phyloP scores from a whole-genome alignment of 768 basidiomycete species.

The Xerocomus brunneocitrinus region DNA sequence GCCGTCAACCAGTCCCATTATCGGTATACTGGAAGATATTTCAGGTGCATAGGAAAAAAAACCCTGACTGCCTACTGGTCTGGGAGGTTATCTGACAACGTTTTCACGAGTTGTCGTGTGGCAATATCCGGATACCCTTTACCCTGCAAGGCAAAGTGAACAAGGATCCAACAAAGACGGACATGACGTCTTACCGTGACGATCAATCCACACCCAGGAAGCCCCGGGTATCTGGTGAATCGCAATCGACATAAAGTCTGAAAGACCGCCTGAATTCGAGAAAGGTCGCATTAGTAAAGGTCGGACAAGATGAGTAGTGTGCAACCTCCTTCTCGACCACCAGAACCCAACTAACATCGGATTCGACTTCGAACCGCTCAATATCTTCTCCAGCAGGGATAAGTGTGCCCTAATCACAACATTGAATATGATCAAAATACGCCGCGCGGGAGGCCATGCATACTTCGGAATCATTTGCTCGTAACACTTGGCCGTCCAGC shows the following conservation, averaged over 20 bases:
- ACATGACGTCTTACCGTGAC: conserved; percentile 56
- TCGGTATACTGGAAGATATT: conserved; percentile 53
- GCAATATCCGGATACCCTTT: conserved; percentile 97
- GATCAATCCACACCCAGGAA: conserved; percentile 65
- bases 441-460: background rate
- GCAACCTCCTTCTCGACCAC: conserved; percentile 91
- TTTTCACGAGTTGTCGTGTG: conserved; percentile 78
- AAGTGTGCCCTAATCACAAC: conserved; percentile 54
- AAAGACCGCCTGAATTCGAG: conserved; percentile 74
- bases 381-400: conserved; percentile 80
- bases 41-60: background rate
- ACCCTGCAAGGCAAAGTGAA: conserved; percentile 49
- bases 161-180: background rate
- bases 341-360: conserved; percentile 68
- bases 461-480: conserved; percentile 58
- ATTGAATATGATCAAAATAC: background rate
- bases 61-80: conserved; percentile 38
- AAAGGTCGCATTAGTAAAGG: background rate
- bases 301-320: background rate
- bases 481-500: conserved; percentile 47
- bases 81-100: conserved; percentile 63
- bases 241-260: conserved; percentile 68
- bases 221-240: conserved; percentile 43
- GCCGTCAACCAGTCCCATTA: conserved; percentile 79
- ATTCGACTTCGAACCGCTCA: conserved; percentile 49